phyloP scores from a whole-genome alignment of 1,139 yeast species.

The Yamadazyma jaroonii region DNA sequence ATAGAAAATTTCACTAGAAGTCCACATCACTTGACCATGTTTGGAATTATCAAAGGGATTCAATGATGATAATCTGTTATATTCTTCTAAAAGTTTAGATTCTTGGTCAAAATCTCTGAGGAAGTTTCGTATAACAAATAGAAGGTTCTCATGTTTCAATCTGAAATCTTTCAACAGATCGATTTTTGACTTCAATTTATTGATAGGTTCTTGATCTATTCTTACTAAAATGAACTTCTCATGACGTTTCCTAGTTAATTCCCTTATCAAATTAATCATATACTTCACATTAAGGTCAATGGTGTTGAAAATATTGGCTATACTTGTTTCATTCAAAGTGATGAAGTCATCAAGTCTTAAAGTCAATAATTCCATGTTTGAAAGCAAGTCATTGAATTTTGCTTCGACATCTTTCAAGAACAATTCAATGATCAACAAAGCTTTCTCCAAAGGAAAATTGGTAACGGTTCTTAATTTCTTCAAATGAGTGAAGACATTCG shows the following conservation, averaged over 20 bases:
- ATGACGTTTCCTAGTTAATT: conserved; percentile 67
- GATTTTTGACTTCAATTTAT: conserved; percentile 45
- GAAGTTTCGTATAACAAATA: conserved; percentile 31
- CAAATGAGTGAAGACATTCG: conserved; percentile 57
- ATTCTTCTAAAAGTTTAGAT: conserved; percentile 28
- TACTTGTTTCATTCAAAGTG: conserved; percentile 15
- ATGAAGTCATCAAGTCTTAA: conserved; percentile 23
- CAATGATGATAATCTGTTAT: conserved; percentile 16
- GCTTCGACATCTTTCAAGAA: conserved; percentile 36
- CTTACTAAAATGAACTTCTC: conserved; percentile 71
- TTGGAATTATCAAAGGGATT: conserved; percentile 33
- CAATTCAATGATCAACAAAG: conserved; percentile 63
- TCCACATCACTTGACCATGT: conserved; percentile 34
- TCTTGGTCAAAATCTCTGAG: conserved; percentile 15
- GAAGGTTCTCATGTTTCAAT: conserved; percentile 53
- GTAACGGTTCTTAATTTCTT: conserved; percentile 55
- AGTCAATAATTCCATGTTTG: conserved; percentile 24
- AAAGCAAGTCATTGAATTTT: conserved; percentile 23
- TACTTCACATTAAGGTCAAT: conserved; percentile 36
- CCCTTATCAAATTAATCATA: conserved; percentile 58
- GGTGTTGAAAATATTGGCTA: conserved; percentile 19
- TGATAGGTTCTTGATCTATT: conserved; percentile 46
- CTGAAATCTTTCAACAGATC: conserved; percentile 47
- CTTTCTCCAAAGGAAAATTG: conserved; percentile 61
- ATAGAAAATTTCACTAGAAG: conserved; percentile 29